These are phyloP conservation scores for Rhizophagus sp. DNA, from an alignment of 192 early-diverging fungal genomes.

Conservation along the genomic window DNA sequence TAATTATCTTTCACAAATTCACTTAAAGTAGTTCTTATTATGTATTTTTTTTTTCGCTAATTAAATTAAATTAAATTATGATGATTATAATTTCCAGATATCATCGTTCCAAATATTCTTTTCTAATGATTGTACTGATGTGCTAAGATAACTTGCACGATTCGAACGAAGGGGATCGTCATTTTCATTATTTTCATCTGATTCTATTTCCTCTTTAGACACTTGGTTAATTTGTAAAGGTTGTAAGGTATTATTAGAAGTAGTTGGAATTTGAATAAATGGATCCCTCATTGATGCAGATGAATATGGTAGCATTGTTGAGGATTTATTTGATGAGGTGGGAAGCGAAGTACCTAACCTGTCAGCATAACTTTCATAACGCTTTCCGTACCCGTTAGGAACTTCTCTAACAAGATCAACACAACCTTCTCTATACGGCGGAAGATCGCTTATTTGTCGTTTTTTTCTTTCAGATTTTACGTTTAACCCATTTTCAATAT, in stretches of 20 bases:
- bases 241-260: not conserved
- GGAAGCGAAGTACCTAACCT: not conserved
- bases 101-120: slow-evolving; percentile 18
- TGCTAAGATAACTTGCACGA: slow-evolving; percentile 8
- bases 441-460: not conserved
- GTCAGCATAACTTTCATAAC: slow-evolving; percentile 9
- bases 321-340: not conserved
- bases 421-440: slow-evolving; percentile 16
- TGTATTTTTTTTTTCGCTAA: too few relatives aligned
- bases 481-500: not conserved
- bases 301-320: not conserved
- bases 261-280: not conserved
- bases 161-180: slow-evolving; percentile 8
- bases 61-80: too few relatives aligned
- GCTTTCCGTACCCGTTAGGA: slow-evolving; percentile 8
- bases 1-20: too few relatives aligned
- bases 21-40: too few relatives aligned
- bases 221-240: not conserved
- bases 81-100: slow-evolving; percentile 1
- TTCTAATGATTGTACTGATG: not conserved
- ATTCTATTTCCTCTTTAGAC: not conserved
- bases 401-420: slow-evolving; percentile 25
- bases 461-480: not conserved
- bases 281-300: slow-evolving; percentile 4
- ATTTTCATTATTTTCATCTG: not conserved